These are phyloP conservation scores for Suhomyces guaymorum DNA, from an alignment of 1,139 yeast genomes.

Conservation along the genomic window DNA sequence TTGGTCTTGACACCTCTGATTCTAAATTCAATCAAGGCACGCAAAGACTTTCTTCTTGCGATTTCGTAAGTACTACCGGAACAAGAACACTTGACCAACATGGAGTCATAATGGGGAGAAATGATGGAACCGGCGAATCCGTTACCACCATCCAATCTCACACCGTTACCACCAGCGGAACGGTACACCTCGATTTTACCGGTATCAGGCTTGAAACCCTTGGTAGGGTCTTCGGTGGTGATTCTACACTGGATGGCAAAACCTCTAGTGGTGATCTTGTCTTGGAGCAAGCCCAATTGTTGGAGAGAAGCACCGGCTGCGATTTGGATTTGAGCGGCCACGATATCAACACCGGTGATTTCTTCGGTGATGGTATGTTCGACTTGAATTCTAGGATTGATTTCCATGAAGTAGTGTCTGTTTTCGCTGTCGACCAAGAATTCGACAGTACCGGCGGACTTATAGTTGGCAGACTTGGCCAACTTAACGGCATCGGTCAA, in stretches of 20 bases:
- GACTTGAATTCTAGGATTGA: constrained; percentile 97
- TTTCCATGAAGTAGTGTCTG: constrained; percentile 97
- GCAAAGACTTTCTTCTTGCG: constrained; percentile 94
- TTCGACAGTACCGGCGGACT: constrained; percentile 99
- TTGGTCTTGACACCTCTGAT: constrained; percentile 98
- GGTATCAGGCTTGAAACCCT: constrained; percentile 97
- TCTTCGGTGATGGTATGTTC: constrained; percentile 99
- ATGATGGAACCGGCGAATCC: constrained; percentile 98
- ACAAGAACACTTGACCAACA: constrained; percentile 97
- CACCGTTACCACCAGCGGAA: constrained; percentile 99
- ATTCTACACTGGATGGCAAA: constrained; percentile 99
- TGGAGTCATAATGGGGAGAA: constrained; percentile 96
- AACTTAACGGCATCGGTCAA: constrained; percentile 91
- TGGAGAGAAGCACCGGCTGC: constrained; percentile 97
- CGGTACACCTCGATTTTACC: constrained; percentile 98
- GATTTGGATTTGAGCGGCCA: constrained; percentile 97
- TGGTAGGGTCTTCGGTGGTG: constrained; percentile 97
- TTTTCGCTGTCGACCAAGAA: constrained; percentile 90
- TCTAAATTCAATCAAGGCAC: constrained; percentile 95
- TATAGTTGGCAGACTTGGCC: constrained; percentile 84
- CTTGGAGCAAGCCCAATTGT: constrained; percentile 90
- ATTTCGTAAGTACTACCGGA: constrained; percentile 96
- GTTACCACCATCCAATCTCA: constrained; percentile 97
- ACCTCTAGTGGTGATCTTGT: constrained; percentile 92
- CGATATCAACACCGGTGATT: constrained; percentile 96